These are phyloP conservation scores for Cytospora piceicola DNA, from an alignment of 2,329 filamentous ascomycete species.

Conservation along the genomic window DNA sequence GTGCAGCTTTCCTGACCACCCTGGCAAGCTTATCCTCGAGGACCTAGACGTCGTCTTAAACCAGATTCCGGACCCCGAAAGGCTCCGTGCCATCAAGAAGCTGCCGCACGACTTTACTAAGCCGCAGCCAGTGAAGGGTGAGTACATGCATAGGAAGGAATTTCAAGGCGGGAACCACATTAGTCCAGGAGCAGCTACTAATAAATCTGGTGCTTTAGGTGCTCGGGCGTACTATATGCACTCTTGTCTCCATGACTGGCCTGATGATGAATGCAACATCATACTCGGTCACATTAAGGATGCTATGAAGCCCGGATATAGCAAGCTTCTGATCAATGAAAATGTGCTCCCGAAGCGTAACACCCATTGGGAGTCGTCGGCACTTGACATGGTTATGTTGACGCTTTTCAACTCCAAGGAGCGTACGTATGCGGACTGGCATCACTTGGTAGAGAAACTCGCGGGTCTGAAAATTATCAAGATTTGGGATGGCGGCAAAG, in stretches of 20 bases:
- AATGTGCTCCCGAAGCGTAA: constrained; percentile 39
- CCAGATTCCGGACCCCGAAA: constrained; percentile 30
- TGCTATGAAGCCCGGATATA: constrained; percentile 42
- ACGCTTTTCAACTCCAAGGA: constrained; percentile 40
- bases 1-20: constrained; percentile 28
- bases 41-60: constrained; percentile 30
- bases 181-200: too few species aligned
- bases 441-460: constrained; percentile 36
- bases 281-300: constrained; percentile 36
- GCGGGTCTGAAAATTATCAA: constrained; percentile 42
- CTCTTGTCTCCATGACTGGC: constrained; percentile 39
- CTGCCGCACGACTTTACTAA: constrained; percentile 28
- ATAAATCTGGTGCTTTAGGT: constrained; percentile 29
- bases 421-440: constrained; percentile 44
- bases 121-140: constrained; percentile 15
- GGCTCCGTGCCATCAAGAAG: constrained; percentile 1
- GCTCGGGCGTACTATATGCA: constrained; percentile 37
- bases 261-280: constrained; percentile 34
- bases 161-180: too few species aligned
- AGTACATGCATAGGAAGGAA: constrained; percentile 6
- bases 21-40: constrained; percentile 34
- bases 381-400: constrained; percentile 45
- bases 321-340: constrained; percentile 42
- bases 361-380: constrained; percentile 44
- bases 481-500: constrained; percentile 40